Conservation (phyloP, 495 filamentous ascomycete genomes). For the Neurospora intermedia region DNA sequence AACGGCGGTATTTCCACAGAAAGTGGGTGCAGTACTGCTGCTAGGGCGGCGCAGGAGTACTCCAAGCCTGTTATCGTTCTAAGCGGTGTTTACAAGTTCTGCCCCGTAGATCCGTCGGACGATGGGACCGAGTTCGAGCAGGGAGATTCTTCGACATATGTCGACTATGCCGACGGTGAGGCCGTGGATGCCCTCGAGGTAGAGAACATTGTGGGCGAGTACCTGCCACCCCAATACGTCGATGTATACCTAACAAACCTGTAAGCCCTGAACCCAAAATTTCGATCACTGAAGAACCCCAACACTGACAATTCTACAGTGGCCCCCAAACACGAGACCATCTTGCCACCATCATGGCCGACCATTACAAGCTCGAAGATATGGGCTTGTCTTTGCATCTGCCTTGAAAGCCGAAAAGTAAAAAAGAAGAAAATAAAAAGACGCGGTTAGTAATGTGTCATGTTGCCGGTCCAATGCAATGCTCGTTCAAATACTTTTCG, state of each 20-base stretch:
- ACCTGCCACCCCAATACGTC: conserved; percentile 68
- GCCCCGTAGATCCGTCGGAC: conserved; percentile 75
- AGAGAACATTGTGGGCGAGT: conserved; percentile 72
- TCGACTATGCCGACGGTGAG: conserved; percentile 61
- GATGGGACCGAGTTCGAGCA: conserved; percentile 68
- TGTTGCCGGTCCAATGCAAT: neutral
- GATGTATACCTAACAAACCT: conserved; percentile 90
- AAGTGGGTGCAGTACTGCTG: conserved; percentile 66
- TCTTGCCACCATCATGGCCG: conserved; percentile 67
- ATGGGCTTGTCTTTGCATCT: conserved; percentile 46
- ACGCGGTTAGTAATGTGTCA: neutral
- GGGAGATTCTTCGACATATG: conserved; percentile 63
- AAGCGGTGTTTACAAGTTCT: conserved; percentile 80
- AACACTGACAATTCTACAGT: conserved; percentile 34
- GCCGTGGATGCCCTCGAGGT: conserved; percentile 68
- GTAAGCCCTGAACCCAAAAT: conserved; percentile 39
- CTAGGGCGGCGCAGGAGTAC: conserved; percentile 69
- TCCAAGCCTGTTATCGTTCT: conserved; percentile 75
- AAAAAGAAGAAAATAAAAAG: neutral
- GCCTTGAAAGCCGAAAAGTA: neutral
- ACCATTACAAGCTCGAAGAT: conserved; percentile 80
- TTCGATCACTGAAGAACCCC: neutral
- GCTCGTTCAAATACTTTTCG: neutral
- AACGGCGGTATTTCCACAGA: conserved; percentile 77
- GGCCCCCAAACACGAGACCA: conserved; percentile 74